A percentile compares a stretch with the other conserved stretches of the same genome.
phyloP scores from a whole-genome alignment of 768 basidiomycete species.

The Macrolepiota fuliginosa region DNA sequence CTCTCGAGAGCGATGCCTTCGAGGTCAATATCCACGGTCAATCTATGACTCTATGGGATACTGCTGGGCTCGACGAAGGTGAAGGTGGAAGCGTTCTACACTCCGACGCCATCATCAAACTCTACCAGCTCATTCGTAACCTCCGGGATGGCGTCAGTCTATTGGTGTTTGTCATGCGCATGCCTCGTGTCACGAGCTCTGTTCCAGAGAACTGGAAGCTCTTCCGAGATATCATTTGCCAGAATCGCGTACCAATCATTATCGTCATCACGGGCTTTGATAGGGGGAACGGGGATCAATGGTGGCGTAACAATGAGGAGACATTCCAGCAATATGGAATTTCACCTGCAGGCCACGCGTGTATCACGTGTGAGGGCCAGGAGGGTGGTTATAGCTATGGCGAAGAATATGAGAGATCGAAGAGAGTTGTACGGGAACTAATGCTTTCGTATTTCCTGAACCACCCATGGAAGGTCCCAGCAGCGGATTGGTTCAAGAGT shows the following conservation, averaged over 20 bases:
- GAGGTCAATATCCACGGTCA: constrained; percentile 21
- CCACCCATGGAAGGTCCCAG: not conserved
- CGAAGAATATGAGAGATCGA: constrained; percentile 14
- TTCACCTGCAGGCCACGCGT: constrained; percentile 1
- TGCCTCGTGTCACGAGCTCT: not conserved
- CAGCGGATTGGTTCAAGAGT: not conserved
- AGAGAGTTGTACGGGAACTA: not conserved
- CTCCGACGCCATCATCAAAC: constrained; percentile 16
- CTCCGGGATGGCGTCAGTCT: not conserved
- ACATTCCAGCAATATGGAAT: not conserved
- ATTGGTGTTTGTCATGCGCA: constrained; percentile 7
- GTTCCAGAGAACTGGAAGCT: constrained; percentile 4
- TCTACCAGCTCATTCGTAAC: constrained; percentile 13
- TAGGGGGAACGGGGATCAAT: not conserved
- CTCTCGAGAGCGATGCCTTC: constrained; percentile 27
- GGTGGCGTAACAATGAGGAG: constrained; percentile 1
- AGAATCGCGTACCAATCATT: not conserved
- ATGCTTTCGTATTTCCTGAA: not conserved
- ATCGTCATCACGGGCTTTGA: constrained; percentile 7
- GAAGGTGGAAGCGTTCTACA: constrained; percentile 18
- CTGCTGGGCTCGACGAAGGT: constrained; percentile 37
- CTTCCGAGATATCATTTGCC: not conserved
- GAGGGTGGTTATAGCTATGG: constrained; percentile 10
- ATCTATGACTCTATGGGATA: constrained; percentile 32
- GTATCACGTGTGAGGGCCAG: constrained; percentile 12